Evolutionary conservation across 345 rosid species (phyloP).

Genomic region (Citropsis articulata): DNA sequence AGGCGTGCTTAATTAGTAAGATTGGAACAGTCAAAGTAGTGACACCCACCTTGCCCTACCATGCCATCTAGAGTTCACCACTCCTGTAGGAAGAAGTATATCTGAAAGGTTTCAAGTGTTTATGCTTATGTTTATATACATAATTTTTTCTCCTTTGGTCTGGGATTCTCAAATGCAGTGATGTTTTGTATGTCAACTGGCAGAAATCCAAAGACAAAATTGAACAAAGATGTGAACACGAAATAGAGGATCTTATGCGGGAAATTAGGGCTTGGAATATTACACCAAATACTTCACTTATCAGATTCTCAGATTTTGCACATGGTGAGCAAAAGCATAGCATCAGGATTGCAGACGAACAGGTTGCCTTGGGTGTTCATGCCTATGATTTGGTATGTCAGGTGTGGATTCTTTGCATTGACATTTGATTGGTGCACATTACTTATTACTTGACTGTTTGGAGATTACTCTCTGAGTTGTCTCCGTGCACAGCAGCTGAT

Average conservation of each 20-base stretch:
- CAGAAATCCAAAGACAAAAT: conserved; percentile 79
- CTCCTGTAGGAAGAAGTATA: background rate
- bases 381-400: conserved; percentile 83
- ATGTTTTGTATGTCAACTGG: conserved; percentile 10
- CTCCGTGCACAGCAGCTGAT: background rate
- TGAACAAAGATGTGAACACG: conserved; percentile 80
- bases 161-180: background rate
- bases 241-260: conserved; percentile 73
- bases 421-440: background rate
- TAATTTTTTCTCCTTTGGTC: background rate
- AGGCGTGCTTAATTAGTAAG: conserved; percentile 18
- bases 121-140: background rate
- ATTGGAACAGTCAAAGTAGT: conserved; percentile 22
- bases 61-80: conserved; percentile 1
- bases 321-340: conserved; percentile 94
- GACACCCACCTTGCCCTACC: conserved; percentile 23
- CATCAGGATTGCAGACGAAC: conserved; percentile 90
- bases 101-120: background rate
- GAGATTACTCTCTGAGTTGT: background rate
- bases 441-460: background rate
- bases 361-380: conserved; percentile 80
- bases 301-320: conserved; percentile 78
- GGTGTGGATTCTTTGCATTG: background rate
- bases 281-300: conserved; percentile 45
- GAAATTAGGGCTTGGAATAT: conserved; percentile 56